A percentile compares a stretch with the other conserved stretches of the same genome.
phyloP scores from a whole-genome alignment of 1,284 basidiomycete genomes.

The Trichosporon faecale region DNA sequence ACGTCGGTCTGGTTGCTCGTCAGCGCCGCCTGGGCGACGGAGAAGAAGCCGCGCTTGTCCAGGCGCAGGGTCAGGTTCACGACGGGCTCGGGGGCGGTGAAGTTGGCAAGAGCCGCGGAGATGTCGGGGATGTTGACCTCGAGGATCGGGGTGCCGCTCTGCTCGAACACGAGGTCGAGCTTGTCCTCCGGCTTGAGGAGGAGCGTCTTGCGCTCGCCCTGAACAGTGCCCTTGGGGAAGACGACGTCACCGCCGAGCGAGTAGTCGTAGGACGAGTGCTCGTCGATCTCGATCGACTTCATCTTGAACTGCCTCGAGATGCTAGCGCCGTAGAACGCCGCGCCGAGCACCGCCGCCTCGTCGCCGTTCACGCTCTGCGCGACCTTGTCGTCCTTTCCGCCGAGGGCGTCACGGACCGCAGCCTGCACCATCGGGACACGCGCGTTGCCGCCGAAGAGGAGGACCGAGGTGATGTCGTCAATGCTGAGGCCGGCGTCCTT shows the following conservation, averaged over 20 bases:
- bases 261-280: conserved; percentile 65
- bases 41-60: conserved; percentile 78
- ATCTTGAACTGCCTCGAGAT: conserved; percentile 91
- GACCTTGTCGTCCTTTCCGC: conserved; percentile 69
- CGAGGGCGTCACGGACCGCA: conserved; percentile 70
- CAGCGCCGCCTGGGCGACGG: conserved; percentile 66
- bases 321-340: conserved; percentile 86
- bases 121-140: conserved; percentile 39
- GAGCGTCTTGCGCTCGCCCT: conserved; percentile 75
- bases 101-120: conserved; percentile 40
- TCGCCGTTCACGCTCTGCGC: conserved; percentile 95
- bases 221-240: conserved; percentile 70
- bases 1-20: conserved; percentile 56
- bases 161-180: conserved; percentile 68
- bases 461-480: conserved; percentile 73
- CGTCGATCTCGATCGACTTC: conserved; percentile 83
- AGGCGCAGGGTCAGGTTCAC: conserved; percentile 76
- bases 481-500: conserved; percentile 65
- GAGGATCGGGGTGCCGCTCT: conserved; percentile 51
- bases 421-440: conserved; percentile 88
- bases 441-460: conserved; percentile 84
- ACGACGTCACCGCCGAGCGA: conserved; percentile 53
- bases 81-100: conserved; percentile 52
- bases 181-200: conserved; percentile 56
- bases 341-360: conserved; percentile 91